Evolutionary conservation across 768 basidiomycete species (phyloP).

Genomic region (Collybiopsis luxurians): DNA sequence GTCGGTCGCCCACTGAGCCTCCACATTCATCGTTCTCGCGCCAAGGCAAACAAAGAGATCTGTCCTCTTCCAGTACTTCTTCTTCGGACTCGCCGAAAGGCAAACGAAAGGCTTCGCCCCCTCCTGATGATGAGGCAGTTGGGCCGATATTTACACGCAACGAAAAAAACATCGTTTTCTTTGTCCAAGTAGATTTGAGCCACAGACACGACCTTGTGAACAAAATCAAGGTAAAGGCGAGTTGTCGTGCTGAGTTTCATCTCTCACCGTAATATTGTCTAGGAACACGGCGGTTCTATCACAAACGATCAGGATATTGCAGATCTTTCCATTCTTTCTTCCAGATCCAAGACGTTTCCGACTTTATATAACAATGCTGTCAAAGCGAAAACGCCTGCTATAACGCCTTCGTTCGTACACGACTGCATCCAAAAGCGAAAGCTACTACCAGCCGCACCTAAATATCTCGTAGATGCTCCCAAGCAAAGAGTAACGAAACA

Average conservation of each 20-base stretch:
- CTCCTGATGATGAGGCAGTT: conserved; percentile 4
- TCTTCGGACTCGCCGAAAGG: conserved; percentile 22
- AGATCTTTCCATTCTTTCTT: conserved; percentile 58
- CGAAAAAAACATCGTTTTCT: conserved; percentile 51
- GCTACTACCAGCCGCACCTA: conserved; percentile 38
- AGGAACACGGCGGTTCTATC: conserved; percentile 71
- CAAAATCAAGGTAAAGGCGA: conserved; percentile 62
- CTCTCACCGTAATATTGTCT: conserved; percentile 1
- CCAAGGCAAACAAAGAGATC: conserved; percentile 14
- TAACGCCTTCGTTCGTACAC: conserved; percentile 50
- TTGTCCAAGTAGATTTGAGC: conserved; percentile 65
- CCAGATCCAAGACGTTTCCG: conserved; percentile 48
- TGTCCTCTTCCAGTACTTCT: conserved; percentile 9
- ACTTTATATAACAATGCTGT: conserved; percentile 37
- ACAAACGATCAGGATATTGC: conserved; percentile 50
- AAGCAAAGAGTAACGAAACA: conserved; percentile 13
- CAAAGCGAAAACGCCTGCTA: conserved; percentile 39
- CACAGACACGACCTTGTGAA: conserved; percentile 48
- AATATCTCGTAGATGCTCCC: conserved; percentile 40
- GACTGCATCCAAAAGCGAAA: conserved; percentile 45
- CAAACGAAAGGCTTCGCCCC: conserved; percentile 21
- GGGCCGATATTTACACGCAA: conserved; percentile 38
- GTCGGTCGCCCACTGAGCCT: neutral
- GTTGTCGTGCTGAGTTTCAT: neutral
- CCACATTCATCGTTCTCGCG: conserved; percentile 5